These are phyloP conservation scores for Solanum piurae DNA, from an alignment of 257 asterid genomes.

Conservation along the genomic window DNA sequence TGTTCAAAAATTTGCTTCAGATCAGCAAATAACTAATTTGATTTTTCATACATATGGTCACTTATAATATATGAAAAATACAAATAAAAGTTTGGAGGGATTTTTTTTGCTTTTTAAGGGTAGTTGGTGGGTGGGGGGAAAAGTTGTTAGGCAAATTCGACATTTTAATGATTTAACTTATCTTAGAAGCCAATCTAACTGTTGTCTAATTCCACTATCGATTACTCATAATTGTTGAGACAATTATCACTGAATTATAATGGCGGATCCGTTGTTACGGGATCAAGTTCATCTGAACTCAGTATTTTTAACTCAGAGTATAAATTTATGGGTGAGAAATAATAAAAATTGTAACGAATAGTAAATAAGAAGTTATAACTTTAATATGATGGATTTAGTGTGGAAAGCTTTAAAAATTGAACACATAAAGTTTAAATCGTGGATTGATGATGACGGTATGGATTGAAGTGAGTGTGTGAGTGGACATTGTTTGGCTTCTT, in stretches of 20 bases:
- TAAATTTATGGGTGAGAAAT: not conserved
- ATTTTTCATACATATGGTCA: not conserved
- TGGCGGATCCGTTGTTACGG: not conserved
- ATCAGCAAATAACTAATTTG: not conserved
- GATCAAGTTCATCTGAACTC: not conserved
- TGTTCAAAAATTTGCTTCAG: not conserved
- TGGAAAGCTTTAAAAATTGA: not conserved
- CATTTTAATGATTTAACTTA: constrained; percentile 14
- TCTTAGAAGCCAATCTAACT: constrained; percentile 19
- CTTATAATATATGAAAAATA: not conserved
- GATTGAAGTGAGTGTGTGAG: not conserved
- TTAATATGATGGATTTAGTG: accelerated
- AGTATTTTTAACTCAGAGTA: accelerated
- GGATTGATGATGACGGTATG: not conserved
- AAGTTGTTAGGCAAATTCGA: not conserved
- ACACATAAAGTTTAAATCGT: not conserved
- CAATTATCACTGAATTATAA: not conserved
- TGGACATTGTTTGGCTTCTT: not conserved
- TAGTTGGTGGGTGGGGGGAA: not conserved
- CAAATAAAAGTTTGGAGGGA: constrained; percentile 1
- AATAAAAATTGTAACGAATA: not conserved
- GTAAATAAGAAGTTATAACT: not conserved
- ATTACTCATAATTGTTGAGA: not conserved
- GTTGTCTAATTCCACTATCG: not conserved
- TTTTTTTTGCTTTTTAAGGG: not conserved